Evolutionary conservation across 2,329 filamentous ascomycete species (phyloP).

Genomic region (Pyricularia grisea): DNA sequence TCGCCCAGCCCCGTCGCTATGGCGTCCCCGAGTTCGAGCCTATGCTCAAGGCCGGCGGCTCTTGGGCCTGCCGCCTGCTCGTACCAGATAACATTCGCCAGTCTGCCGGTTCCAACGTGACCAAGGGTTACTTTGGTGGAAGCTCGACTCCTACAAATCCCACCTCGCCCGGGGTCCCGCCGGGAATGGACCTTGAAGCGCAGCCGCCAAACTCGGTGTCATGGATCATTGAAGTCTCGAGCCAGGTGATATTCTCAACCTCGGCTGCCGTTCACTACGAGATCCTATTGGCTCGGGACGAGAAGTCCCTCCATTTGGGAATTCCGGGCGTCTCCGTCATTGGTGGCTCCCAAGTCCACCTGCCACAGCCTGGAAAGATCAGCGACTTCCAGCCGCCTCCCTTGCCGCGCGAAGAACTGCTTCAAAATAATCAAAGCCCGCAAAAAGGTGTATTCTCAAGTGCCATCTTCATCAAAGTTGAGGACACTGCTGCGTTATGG

Average conservation of each 20-base stretch:
- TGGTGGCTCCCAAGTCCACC: constrained; percentile 32
- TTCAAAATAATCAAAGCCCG: constrained; percentile 38
- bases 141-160: not conserved
- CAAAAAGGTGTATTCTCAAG: constrained; percentile 74
- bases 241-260: constrained; percentile 88
- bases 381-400: constrained; percentile 54
- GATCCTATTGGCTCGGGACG: constrained; percentile 74
- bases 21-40: constrained; percentile 89
- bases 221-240: constrained; percentile 87
- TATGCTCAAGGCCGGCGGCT: constrained; percentile 87
- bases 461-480: constrained; percentile 67
- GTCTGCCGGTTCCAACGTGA: constrained; percentile 47
- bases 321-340: constrained; percentile 26
- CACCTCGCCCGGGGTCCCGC: not conserved
- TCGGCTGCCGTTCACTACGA: constrained; percentile 86
- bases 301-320: constrained; percentile 66
- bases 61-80: constrained; percentile 70
- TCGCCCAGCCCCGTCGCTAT: constrained; percentile 58
- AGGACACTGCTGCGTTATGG: constrained; percentile 87
- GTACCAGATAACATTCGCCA: constrained; percentile 72
- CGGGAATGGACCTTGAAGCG: not conserved
- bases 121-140: constrained; percentile 35
- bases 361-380: constrained; percentile 59
- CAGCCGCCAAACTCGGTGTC: constrained; percentile 1
- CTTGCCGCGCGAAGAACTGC: constrained; percentile 49